phyloP scores from a whole-genome alignment of 2,329 filamentous ascomycete species.

The Microdochium bolleyi region DNA sequence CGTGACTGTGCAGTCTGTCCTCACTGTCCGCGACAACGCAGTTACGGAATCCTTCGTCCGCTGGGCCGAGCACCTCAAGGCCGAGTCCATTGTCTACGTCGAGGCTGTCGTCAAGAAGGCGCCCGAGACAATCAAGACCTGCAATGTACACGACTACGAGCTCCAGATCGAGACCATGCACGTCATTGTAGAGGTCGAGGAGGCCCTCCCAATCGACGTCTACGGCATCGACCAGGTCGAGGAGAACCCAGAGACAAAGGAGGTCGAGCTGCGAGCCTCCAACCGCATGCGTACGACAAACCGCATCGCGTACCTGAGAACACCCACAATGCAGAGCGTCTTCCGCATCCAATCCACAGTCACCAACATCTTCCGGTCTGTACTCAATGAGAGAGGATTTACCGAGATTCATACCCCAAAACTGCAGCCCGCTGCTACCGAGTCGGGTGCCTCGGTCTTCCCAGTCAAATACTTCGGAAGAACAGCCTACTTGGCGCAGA shows the following conservation, averaged over 20 bases:
- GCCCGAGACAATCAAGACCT: conserved; percentile 66
- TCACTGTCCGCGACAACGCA: conserved; percentile 45
- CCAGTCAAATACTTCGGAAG: conserved; percentile 87
- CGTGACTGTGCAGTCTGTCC: conserved; percentile 75
- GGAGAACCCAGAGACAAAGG: conserved; percentile 21
- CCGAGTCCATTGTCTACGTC: conserved; percentile 72
- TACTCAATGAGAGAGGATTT: conserved; percentile 69
- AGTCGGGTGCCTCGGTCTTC: conserved; percentile 88
- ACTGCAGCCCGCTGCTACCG: conserved; percentile 80
- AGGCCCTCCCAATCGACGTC: conserved; percentile 39
- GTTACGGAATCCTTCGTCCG: conserved; percentile 71
- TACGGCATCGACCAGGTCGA: conserved; percentile 34
- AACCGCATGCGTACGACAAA: conserved; percentile 65
- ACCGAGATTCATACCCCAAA: conserved; percentile 94
- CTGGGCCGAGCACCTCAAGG: conserved; percentile 76
- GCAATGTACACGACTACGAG: conserved; percentile 69
- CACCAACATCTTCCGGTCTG: conserved; percentile 69
- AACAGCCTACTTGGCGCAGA: conserved; percentile 82
- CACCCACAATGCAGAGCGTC: conserved; percentile 78
- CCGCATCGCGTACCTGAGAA: conserved; percentile 76
- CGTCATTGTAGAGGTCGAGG: conserved; percentile 39
- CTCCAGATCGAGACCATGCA: conserved; percentile 54
- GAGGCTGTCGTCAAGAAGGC: conserved; percentile 66
- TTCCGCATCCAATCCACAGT: conserved; percentile 82
- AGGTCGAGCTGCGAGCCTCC: conserved; percentile 53